Conservation (phyloP, 208 protist genomes). For the Balamuthia mandrillaris region DNA sequence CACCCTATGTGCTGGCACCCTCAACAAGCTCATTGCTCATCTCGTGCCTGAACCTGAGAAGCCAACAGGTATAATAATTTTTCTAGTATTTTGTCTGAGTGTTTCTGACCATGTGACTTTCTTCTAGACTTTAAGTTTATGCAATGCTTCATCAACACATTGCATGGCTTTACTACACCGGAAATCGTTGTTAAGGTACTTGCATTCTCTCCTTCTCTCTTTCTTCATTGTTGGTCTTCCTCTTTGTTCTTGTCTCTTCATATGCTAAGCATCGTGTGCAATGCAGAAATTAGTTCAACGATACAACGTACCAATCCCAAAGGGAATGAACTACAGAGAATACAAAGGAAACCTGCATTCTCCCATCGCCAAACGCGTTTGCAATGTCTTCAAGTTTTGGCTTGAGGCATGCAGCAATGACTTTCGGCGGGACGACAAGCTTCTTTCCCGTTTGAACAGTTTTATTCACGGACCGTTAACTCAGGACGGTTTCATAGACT, state of each 20-base stretch:
- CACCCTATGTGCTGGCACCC: not conserved
- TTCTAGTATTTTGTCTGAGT: not conserved
- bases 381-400: conserved; percentile 59
- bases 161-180: not conserved
- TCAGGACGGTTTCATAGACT: not conserved
- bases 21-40: conserved; percentile 21
- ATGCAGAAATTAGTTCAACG: conserved; percentile 56
- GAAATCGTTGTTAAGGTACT: not conserved
- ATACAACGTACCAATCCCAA: conserved; percentile 29
- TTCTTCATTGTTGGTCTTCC: not conserved
- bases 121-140: not conserved
- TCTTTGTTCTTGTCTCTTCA: not conserved
- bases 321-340: not conserved
- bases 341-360: conserved; percentile 5
- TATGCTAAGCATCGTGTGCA: not conserved
- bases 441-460: not conserved
- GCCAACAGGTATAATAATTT: not conserved
- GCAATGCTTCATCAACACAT: not conserved
- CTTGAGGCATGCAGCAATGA: no score
- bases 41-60: conserved; percentile 10
- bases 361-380: conserved; percentile 41
- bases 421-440: no score
- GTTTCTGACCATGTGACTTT: not conserved
- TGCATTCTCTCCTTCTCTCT: no score
- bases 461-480: not conserved